These are phyloP conservation scores for Leucocoprinus birnbaumii DNA, from an alignment of 768 basidiomycete species.

Conservation along the genomic window DNA sequence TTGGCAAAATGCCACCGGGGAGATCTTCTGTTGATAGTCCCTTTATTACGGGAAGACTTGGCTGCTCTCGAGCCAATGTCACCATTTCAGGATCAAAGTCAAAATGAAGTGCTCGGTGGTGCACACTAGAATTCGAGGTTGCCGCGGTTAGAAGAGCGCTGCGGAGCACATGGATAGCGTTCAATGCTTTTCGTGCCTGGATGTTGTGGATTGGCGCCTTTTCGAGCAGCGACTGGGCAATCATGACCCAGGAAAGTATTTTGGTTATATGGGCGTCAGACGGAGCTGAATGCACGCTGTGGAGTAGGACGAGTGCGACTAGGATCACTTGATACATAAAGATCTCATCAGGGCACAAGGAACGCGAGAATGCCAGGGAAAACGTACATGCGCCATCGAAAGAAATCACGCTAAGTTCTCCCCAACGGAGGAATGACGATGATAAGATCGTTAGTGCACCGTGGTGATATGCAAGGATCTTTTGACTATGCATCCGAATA, in stretches of 20 bases:
- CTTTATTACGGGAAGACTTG: neutral
- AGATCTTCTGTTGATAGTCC: neutral
- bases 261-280: neutral
- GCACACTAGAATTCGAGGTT: neutral
- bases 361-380: neutral
- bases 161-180: neutral
- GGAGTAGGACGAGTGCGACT: neutral
- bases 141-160: neutral
- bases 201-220: neutral
- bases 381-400: neutral
- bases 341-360: neutral
- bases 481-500: neutral
- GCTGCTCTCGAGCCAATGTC: neutral
- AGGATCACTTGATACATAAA: neutral
- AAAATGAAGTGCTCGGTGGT: neutral
- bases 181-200: conserved; percentile 1
- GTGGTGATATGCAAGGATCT: neutral
- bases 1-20: neutral
- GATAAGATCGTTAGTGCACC: neutral
- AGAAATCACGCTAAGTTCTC: conserved; percentile 1
- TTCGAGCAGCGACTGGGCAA: neutral
- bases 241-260: neutral
- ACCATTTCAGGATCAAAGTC: conserved; percentile 1
- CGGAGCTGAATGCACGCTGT: neutral
- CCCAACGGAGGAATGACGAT: neutral